phyloP scores from a whole-genome alignment of 1,139 yeast genomes.

The Blastobotrys illinoisensis region DNA sequence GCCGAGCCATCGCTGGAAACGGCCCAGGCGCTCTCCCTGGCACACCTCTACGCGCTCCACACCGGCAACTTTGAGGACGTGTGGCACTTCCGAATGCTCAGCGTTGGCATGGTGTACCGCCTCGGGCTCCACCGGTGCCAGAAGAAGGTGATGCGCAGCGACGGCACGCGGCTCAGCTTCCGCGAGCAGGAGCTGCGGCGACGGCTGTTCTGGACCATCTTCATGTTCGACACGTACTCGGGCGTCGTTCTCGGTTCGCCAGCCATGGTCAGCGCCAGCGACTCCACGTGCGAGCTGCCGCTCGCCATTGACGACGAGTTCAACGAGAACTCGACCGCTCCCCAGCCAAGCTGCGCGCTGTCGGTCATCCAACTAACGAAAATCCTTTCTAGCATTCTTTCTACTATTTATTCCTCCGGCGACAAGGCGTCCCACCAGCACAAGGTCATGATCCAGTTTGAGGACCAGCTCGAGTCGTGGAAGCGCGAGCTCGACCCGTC shows the following conservation, averaged over 20 bases:
- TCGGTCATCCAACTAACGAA: slow-evolving; percentile 55
- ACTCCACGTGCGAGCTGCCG: slow-evolving; percentile 82
- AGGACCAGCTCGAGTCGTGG: slow-evolving; percentile 76
- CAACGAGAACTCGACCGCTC: slow-evolving; percentile 5
- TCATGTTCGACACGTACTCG: slow-evolving; percentile 69
- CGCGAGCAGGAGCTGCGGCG: slow-evolving; percentile 76
- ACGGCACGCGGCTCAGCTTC: slow-evolving; percentile 39
- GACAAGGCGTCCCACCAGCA: slow-evolving; percentile 43
- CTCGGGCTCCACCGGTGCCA: slow-evolving; percentile 83
- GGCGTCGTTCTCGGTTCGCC: slow-evolving; percentile 80
- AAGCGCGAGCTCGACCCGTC: slow-evolving; percentile 60
- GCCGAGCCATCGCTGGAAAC: slow-evolving; percentile 61
- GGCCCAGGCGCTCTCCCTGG: slow-evolving; percentile 62
- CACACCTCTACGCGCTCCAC: slow-evolving; percentile 65
- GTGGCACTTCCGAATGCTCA: slow-evolving; percentile 69
- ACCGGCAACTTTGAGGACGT: slow-evolving; percentile 70
- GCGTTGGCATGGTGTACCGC: slow-evolving; percentile 81
- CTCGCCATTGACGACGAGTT: slow-evolving; percentile 46
- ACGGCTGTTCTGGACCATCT: slow-evolving; percentile 78
- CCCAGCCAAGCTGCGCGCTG: slow-evolving; percentile 20
- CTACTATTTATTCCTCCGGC: slow-evolving; percentile 43
- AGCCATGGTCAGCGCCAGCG: slow-evolving; percentile 68
- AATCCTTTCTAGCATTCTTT: slow-evolving; percentile 68
- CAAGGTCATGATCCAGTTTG: slow-evolving; percentile 43
- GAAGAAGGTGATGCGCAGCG: slow-evolving; percentile 67